Evolutionary conservation across 1,139 yeast genomes (phyloP), one percentile per base, ranked within the genome.

Genomic region (Sugiyamaella xylanicola): DNA sequence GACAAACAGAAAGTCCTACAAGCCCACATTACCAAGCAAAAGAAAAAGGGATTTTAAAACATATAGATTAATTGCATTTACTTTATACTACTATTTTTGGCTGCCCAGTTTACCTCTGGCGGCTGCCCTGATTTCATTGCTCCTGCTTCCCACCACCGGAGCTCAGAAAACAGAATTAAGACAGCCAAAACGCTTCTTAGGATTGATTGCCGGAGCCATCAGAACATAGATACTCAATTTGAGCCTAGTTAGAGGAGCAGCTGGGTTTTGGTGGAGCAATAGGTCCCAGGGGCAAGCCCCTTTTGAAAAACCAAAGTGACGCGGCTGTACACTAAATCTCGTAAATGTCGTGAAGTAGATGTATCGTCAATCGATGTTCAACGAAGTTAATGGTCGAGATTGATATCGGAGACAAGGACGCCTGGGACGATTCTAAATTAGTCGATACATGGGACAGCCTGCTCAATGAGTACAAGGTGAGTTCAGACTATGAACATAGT

Each of bases 11-110:
- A 84, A 73, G 85, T 87, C 16, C 77, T 93, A 63, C 78, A 86
- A 61, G 96, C 96, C 1, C 99, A 93, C 68, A 82, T 90, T 59
- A 84, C 83, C 55, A 89, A 87, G 72, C 97, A 90, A 72, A 92
- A 90, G 85, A 87, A 86, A 82, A 86, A 85, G 77, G 92, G 93
- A 55, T 63, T 59, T 47, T 61, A 61, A 48, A 29, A 13, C 20
- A 40, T 20, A 15, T 3, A 19, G 21, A 7, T 17, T 39, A 16
- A 27, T 45, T 49, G 51, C 46, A 45, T 53, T 40, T 40, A 25
- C 41, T 15, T 17, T 47, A 32, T 35, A 29, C 19, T 48, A 27
- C n/a, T 36, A n/a, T 39, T 8, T 4, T 8, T 40, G n/a, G 4
- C 15, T 8, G 20, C 5, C 39, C 39, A 35, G n/a, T 13, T 5